Evolutionary conservation across 192 early-diverging fungal species (phyloP).

Genomic region (Chytriomyces hyalinus): DNA sequence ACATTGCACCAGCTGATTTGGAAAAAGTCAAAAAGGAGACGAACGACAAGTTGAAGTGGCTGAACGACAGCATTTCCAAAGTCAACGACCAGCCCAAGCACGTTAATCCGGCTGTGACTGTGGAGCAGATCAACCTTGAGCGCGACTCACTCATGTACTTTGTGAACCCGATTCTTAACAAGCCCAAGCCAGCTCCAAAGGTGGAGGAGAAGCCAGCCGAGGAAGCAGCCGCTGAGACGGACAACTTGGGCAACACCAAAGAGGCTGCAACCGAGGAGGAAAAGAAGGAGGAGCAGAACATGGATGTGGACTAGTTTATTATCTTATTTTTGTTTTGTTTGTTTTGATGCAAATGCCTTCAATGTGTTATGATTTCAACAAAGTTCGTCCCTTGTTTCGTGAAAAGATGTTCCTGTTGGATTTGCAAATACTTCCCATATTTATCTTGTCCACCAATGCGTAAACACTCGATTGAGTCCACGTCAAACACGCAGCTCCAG

Average conservation of each 20-base stretch:
- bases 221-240: constrained; percentile 34
- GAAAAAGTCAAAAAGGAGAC: constrained; percentile 78
- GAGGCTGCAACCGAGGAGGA: constrained; percentile 44
- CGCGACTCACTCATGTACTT: constrained; percentile 67
- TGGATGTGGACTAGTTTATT: constrained; percentile 70
- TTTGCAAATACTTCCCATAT: too few species aligned
- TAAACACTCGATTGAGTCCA: too few species aligned
- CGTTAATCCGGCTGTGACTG: constrained; percentile 71
- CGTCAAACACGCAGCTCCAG: too few species aligned
- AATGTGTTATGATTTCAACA: background rate
- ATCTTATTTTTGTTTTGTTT: background rate
- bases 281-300: constrained; percentile 56
- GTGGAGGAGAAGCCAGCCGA: constrained; percentile 49
- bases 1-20: constrained; percentile 86
- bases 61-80: constrained; percentile 79
- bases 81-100: constrained; percentile 78
- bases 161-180: constrained; percentile 81
- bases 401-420: too few species aligned
- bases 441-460: too few species aligned
- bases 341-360: constrained; percentile 2
- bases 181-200: constrained; percentile 86
- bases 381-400: background rate
- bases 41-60: constrained; percentile 82
- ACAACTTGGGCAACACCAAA: constrained; percentile 32
- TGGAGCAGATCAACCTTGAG: constrained; percentile 77